Base-by-base conservation (phyloP, 2,329 filamentous ascomycete species). In the Pseudopithomyces chartarum region DNA sequence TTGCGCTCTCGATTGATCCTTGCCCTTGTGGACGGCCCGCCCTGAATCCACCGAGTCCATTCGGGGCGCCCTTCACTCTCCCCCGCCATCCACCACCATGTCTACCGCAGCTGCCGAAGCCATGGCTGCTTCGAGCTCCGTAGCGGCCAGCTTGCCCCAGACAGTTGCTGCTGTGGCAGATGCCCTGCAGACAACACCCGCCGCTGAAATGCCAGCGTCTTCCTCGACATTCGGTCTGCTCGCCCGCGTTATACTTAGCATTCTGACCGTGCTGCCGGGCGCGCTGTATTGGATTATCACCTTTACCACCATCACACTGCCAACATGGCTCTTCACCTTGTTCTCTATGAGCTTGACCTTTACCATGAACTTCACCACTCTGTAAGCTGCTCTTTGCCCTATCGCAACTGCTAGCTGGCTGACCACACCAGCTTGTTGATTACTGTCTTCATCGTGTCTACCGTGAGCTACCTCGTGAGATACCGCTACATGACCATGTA, bases 401-500 rank as follows among this genome's bases (percentile, higher is more conserved):
- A 20, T 36, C 1, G 12, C 1, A 1, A 15, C 1, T 2, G 42
- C 53, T 19, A 63, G 20, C 15, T 50, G 75, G 79, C 68, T 70
- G 52, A 68, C 17, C 7, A 8, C 5, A 8, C 15, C 48, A 77
- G 74, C 44, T 66, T 77, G 64, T 55, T 98, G 64, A 91, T 98
- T 55, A 70, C 92, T 56, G 82, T 89, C 36, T 87, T 86, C 54
- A 79, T 96, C 56, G 87, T 91, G 49, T 96, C 92, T n/a, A 92
- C 88, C 1, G 82, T 92, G 62, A 96, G 90, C 74, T 99, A 95
- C 91, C 88, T 98, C 59, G 90, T 99, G 56, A 85, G 96, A 53
- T 99, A 99, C 76, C 89, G 95, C 58, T 96, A 96, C 75, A 84
- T 99, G 72, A 98, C 96, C 76, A 96, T 97, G 88, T 99, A 99